phyloP scores from a whole-genome alignment of 2,329 filamentous ascomycete species.

The Fusarium continuum region DNA sequence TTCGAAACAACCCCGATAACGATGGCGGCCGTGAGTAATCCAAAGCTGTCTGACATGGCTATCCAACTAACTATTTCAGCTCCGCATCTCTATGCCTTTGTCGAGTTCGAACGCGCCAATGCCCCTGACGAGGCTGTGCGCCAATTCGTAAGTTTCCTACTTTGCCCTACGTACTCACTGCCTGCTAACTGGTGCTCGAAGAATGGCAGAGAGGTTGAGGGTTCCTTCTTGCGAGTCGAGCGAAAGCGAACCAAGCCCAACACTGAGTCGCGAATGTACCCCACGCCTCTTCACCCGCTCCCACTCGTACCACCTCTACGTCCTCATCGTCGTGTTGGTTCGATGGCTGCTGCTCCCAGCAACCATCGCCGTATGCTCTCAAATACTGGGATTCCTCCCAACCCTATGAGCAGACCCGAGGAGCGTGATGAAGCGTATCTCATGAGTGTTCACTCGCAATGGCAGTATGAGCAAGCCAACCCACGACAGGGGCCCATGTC shows the following conservation, averaged over 20 bases:
- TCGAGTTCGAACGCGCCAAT: constrained; percentile 53
- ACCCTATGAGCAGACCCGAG: background rate
- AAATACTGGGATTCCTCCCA: background rate
- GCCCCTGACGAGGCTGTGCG: constrained; percentile 50
- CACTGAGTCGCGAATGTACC: background rate
- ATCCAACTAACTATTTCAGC: constrained; percentile 27
- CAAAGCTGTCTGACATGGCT: background rate
- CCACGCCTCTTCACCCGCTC: background rate
- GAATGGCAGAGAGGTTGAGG: constrained; percentile 48
- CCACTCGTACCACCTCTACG: background rate
- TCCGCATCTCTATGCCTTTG: constrained; percentile 47
- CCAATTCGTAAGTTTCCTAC: constrained; percentile 48
- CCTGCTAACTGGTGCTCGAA: constrained; percentile 28
- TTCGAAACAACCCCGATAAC: constrained; percentile 4
- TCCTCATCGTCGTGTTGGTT: constrained; percentile 9
- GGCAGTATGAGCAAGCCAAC: background rate
- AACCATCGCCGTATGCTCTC: background rate
- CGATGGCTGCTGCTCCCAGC: background rate
- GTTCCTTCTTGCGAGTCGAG: constrained; percentile 50
- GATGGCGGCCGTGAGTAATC: constrained; percentile 21
- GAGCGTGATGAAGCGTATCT: too few relatives aligned
- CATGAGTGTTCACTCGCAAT: background rate
- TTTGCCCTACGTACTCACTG: background rate
- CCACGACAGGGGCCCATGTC: background rate
- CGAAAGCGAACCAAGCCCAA: constrained; percentile 46